Evolutionary conservation across 371 early-diverging fungal genomes (phyloP).

Genomic region (Apophysomyces ossiformis): DNA sequence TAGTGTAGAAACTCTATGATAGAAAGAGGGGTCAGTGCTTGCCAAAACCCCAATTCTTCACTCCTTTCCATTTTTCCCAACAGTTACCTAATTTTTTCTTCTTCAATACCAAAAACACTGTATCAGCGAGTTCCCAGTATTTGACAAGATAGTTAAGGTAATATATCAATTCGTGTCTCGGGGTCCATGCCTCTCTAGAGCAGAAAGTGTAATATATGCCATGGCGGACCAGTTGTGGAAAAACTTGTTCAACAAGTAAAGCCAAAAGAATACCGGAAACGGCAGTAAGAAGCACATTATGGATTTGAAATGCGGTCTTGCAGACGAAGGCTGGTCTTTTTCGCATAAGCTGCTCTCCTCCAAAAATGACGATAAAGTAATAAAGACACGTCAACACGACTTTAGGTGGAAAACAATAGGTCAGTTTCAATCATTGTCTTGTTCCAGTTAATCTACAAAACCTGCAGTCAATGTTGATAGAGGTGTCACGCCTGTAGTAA

Average conservation of each 20-base stretch:
- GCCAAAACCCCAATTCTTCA: not conserved
- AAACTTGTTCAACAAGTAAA: constrained; percentile 70
- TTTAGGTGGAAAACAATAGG: too few relatives aligned
- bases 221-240: constrained; percentile 62
- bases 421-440: too few relatives aligned
- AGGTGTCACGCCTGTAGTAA: constrained; percentile 26
- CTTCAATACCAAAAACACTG: constrained; percentile 38
- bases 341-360: constrained; percentile 66
- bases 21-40: not conserved
- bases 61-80: not conserved
- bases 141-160: constrained; percentile 87
- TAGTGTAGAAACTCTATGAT: constrained; percentile 75
- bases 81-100: constrained; percentile 39
- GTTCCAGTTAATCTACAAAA: not conserved
- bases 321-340: constrained; percentile 60
- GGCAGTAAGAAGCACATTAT: constrained; percentile 75
- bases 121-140: constrained; percentile 74
- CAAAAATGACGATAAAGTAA: constrained; percentile 76
- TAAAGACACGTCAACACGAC: constrained; percentile 27
- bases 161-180: constrained; percentile 74
- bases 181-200: constrained; percentile 63
- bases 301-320: constrained; percentile 68
- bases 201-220: constrained; percentile 77
- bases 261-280: constrained; percentile 66
- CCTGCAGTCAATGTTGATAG: constrained; percentile 34